Evolutionary conservation across 1,139 yeast species (phyloP).

Genomic region (Suhomyces terraborum): DNA sequence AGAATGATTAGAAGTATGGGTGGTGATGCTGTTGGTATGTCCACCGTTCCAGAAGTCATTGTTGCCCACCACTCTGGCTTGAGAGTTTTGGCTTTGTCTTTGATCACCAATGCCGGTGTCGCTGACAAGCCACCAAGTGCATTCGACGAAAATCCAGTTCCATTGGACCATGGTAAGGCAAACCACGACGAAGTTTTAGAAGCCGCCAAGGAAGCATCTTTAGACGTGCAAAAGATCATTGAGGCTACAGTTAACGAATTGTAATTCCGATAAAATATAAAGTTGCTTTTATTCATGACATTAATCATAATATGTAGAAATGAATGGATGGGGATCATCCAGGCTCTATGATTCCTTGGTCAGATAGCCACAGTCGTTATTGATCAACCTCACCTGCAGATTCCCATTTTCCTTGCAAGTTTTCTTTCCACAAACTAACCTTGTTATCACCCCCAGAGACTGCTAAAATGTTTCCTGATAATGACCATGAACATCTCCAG

Average conservation of each 20-base stretch:
- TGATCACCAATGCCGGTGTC: constrained; percentile 84
- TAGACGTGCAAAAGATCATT: constrained; percentile 72
- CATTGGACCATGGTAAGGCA: constrained; percentile 77
- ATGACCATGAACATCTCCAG: constrained; percentile 98
- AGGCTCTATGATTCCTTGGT: constrained; percentile 6
- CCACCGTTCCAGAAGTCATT: constrained; percentile 94
- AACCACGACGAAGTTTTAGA: constrained; percentile 87
- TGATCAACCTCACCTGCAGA: constrained; percentile 93
- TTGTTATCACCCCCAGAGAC: constrained; percentile 96
- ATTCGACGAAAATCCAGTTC: constrained; percentile 51
- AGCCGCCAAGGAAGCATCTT: constrained; percentile 77
- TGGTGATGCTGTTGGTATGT: constrained; percentile 97
- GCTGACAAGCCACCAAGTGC: constrained; percentile 77
- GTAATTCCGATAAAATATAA: constrained; percentile 18
- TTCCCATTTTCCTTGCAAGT: constrained; percentile 92
- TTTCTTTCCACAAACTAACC: constrained; percentile 96
- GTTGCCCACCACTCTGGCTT: constrained; percentile 88
- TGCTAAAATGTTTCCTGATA: constrained; percentile 93
- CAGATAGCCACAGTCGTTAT: constrained; percentile 27
- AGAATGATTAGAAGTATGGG: constrained; percentile 71
- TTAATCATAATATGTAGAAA: constrained; percentile 15
- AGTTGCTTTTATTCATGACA: constrained; percentile 14
- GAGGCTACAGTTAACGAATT: constrained; percentile 60
- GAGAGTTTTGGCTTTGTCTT: constrained; percentile 77
- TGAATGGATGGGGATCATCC: constrained; percentile 7